Evolutionary conservation across 1,139 yeast genomes (phyloP), one percentile per base, ranked within the genome.

Genomic region (Geotrichum australiense): DNA sequence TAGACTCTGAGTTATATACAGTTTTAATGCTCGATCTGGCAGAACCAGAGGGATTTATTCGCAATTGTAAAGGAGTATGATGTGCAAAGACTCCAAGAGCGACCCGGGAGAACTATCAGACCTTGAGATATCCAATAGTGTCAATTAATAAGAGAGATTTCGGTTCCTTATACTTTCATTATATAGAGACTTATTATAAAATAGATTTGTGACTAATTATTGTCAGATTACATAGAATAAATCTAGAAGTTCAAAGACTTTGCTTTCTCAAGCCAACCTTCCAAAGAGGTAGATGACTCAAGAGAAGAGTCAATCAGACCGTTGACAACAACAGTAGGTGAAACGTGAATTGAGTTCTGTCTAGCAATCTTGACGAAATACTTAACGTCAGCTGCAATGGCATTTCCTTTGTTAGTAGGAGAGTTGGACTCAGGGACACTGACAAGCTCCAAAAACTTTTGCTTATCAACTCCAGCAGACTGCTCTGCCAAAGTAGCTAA

Each of bases 291-390:
- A 3, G 73, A 64, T 16, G 74, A 68, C 49, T 71, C 75, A 49
- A 74, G 65, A 7, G 59, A 50, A 10, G 58, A 53, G 37, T 65
- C 68, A 15, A 62, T 68, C 39, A 82, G 72, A 1, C 95, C 95
- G 56, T 85, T 74, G 39, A 86, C 64, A 24, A 74, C 64, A 12
- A 84, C 80, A 1, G 94, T 78, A n/a, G 96, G 96, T 2, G 93
- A 82, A 21, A 82, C 78, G 57, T 86, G 95, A 33, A 83, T 75
- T 27, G 93, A 86, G 33, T 78, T 76, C 46, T 84, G 85, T 57
- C 96, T 74, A 41, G 78, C 78, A 56, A 76, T 76, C 56, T 77
- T 72, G 24, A 87, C 73, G 57, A 83, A 84, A 54, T 80, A 80
- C 63, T 84, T 86, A 49, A 82, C 57, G 54, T 84, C 94, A 23